Percentiles rank a stretch among this genome's conserved stretches.
Evolutionary conservation across 2,329 filamentous ascomycete genomes (phyloP).

Genomic region (Pseudogymnoascus sp.): DNA sequence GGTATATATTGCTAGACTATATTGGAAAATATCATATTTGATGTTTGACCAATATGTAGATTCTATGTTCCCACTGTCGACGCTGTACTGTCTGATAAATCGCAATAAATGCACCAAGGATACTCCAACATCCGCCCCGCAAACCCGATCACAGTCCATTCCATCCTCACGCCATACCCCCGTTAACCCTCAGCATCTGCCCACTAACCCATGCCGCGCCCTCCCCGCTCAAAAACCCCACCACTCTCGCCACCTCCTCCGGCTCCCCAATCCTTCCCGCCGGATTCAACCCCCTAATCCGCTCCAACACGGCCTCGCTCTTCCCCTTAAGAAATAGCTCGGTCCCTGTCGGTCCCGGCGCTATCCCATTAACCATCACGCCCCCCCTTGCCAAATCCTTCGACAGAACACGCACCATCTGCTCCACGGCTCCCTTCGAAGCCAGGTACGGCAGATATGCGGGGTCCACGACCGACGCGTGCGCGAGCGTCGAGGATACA

Average conservation of each 20-base stretch:
- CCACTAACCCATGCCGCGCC: constrained; percentile 34
- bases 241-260: constrained; percentile 39
- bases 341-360: constrained; percentile 44
- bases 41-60: neutral
- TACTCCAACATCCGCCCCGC: neutral
- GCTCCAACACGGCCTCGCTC: constrained; percentile 33
- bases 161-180: constrained; percentile 22
- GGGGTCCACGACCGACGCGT: constrained; percentile 31
- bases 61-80: neutral
- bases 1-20: neutral
- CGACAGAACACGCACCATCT: constrained; percentile 41
- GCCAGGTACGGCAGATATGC: constrained; percentile 39
- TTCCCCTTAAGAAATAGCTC: constrained; percentile 41
- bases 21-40: neutral
- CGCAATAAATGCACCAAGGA: neutral
- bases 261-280: constrained; percentile 37
- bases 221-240: constrained; percentile 32
- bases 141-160: neutral
- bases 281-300: constrained; percentile 34
- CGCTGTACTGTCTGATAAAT: neutral
- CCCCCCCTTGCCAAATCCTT: constrained; percentile 42
- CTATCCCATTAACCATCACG: constrained; percentile 42
- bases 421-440: constrained; percentile 47
- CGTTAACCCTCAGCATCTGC: constrained; percentile 36
- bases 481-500: constrained; percentile 38